Base-by-base conservation (phyloP, 2,329 filamentous ascomycete genomes). In the Fulvia fulva region DNA sequence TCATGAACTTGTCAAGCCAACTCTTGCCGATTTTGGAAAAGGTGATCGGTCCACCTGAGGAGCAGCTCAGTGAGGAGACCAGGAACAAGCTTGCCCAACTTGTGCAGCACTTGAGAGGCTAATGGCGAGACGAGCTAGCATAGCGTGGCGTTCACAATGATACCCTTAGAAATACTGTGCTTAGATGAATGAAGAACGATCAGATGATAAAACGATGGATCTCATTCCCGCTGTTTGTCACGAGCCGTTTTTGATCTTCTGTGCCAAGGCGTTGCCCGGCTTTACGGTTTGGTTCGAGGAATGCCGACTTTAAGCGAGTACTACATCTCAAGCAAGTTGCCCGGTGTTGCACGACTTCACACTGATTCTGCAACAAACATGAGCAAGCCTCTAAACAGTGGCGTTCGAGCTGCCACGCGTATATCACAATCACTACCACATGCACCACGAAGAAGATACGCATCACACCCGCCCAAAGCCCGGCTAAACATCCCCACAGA, bases 401-500 rank as follows among this genome's bases (percentile, higher is more conserved):
- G 37, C 8, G 37, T n/a, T n/a, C 37, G 37, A 7, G 37, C 37
- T 41, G 37, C 37, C 37, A 7, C 14, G 7, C 37, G 37, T 25
- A 47, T 26, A 47, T 26, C 21, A 47, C 44, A 47, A 19, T 14
- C 21, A 23, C 14, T 32, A 32, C 47, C 47, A 50, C 37, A 19
- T 19, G 47, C 47, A 32, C 44, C 14, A 6, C 44, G 51, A 55
- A 54, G 58, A 49, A 49, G n/a, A 25, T 83, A 84, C 71, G 81
- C 83, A 21, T 74, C 79, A 9, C 76, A 66, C 65, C 80, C 70
- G 63, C 74, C 70, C n/a, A 75, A 74, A 51, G 82, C 83, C 58
- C 81, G 81, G 65, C 83, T 99, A 56, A 99, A 99, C 74, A 76
- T 91, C 50, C 90, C 92, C 6, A 85, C 91, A 66, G 92, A 97